Base-by-base conservation (phyloP, 495 filamentous ascomycete genomes). In the Penicillium nucicola region DNA sequence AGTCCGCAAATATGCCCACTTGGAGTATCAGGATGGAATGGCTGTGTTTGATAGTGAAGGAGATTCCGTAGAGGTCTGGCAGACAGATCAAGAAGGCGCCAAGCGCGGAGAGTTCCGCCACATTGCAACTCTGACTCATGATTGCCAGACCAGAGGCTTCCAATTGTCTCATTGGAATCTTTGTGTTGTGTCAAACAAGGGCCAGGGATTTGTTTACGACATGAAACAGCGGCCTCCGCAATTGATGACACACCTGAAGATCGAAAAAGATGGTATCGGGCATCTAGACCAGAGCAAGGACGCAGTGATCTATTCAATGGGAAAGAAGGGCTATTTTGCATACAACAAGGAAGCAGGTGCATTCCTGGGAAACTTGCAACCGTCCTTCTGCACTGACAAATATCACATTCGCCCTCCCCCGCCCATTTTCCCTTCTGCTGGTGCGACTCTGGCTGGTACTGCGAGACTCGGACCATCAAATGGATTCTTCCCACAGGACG, bases 1-100 rank as follows among this genome's bases (percentile, higher is more conserved):
- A 0, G 68, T 71, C 32, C 65, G 65, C 12, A 65, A 63, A 9
- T 66, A 65, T 17, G 70, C 70, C 2, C 70, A 73, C 52, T 52
- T 73, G 3, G 70, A 73, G 40, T 73, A 73, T 25, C 68, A 71
- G 50, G 70, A 73, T 58, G 70, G 70, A 12, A 68, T 71, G 65
- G 67, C 55, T 0, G 67, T 71, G 11, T 73, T 73, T 40, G 68
- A 73, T 55, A 59, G 68, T 0, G 68, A 70, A 36, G 70, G 70
- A 7, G 62, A 73, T 52, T 65, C 65, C 0, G 51, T 73, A 0
- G 68, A 73, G 42, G 67, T 73, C 5, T 73, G 70, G 70, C 61
- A 71, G 37, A 33, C 66, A 5, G 68, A 57, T 19, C 23, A 62
- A 19, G 66, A 67, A 39, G 67, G 55, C 15, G 50, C 66, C 12